Evolutionary conservation across 805 yeast genomes (phyloP).

Genomic region (Sugiyamaella boreocaroliniensis): DNA sequence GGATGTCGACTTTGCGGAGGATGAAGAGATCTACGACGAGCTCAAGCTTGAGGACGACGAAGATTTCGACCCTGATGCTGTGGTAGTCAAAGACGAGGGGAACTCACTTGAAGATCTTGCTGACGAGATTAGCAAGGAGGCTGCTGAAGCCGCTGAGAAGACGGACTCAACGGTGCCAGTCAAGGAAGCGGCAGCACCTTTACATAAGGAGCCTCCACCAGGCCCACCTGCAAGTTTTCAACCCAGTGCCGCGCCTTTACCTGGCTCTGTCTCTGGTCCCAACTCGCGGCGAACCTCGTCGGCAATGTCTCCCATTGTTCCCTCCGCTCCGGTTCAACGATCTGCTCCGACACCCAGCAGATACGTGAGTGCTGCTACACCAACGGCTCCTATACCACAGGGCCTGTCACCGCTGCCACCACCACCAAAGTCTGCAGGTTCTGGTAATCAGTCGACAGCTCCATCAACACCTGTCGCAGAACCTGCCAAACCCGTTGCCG

Average conservation of each 20-base stretch:
- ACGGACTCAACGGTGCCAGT: not conserved
- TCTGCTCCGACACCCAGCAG: conserved; percentile 1
- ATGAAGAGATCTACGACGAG: conserved; percentile 86
- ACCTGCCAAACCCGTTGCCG: not conserved
- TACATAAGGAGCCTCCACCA: no score
- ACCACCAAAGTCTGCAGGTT: conserved; percentile 6
- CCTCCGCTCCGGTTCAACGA: conserved; percentile 5
- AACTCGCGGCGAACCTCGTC: conserved; percentile 12
- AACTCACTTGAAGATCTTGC: conserved; percentile 32
- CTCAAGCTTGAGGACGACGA: conserved; percentile 60
- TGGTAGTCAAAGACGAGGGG: conserved; percentile 24
- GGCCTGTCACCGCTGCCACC: conserved; percentile 23
- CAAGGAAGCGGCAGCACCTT: no score
- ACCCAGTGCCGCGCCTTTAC: conserved; percentile 16
- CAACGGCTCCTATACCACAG: conserved; percentile 20
- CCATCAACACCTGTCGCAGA: not conserved
- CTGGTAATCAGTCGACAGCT: not conserved
- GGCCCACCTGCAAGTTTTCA: not conserved
- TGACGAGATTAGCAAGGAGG: conserved; percentile 28
- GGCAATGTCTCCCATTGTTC: conserved; percentile 8
- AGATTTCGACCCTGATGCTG: conserved; percentile 31
- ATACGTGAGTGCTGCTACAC: not conserved
- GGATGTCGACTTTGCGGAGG: conserved; percentile 88
- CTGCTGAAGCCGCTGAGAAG: conserved; percentile 13
- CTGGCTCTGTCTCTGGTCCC: conserved; percentile 19